Base-by-base conservation (phyloP, 768 basidiomycete genomes). In the Lactifluus pinguis region DNA sequence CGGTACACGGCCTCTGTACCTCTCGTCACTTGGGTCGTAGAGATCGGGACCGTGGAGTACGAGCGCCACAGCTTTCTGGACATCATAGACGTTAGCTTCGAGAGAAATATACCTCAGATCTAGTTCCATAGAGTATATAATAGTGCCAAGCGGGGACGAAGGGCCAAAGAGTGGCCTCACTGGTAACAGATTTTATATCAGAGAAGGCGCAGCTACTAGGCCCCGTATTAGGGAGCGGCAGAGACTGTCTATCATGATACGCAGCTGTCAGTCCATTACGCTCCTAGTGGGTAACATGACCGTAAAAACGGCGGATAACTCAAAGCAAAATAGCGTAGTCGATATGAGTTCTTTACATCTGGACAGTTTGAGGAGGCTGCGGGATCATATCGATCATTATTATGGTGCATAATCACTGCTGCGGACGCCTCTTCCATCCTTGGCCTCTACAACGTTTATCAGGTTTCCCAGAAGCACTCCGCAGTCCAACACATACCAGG, bases 41-140 rank as follows among this genome's bases (percentile, higher is more conserved):
- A 84, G 81, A n/a, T 77, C 76, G 19, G 78, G 74, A 4, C 78
- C 76, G 63, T 90, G 89, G 1, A 92, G 71, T 41, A 85, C 74
- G 5, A 65, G 55, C 1, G 82, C 81, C 50, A 92, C 75, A 6
- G 71, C 75, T 39, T 81, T 77, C 21, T 79, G 85, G 17, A 89
- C 76, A 39, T 80, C 79, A 76, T 79, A 86, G 48, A 77, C 67
- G 58, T 76, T 79, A 2, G 77, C 78, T 17, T 75, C 72, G 60
- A 66, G 70, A 17, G 69, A 61, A 8, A 79, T 60, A 25, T 70
- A 67, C 15, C 65, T 67, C 29, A 79, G 66, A 19, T 68, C 64
- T 53, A 79, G 67, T 44, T 78, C 77, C 78, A 79, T 78, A 13
- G 25, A 2, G 6, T 7, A 38, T 34, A 17, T 15, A 9, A 11